Percentiles rank a stretch among this genome's conserved stretches.
phyloP scores from a whole-genome alignment of 768 basidiomycete species.

The Mycena indigotica region DNA sequence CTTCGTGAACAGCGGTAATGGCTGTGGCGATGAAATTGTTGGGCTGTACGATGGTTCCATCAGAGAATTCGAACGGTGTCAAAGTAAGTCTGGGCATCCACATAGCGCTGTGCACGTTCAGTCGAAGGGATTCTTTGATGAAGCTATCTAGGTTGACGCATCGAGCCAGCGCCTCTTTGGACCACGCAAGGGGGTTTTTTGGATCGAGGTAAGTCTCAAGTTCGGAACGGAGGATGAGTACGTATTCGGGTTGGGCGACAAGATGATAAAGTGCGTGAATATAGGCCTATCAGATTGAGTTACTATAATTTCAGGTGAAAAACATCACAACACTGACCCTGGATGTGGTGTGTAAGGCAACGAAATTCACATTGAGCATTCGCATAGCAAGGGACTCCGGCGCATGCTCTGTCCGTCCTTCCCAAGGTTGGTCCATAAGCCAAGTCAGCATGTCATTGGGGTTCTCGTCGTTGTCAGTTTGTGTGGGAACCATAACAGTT shows the following conservation, averaged over 20 bases:
- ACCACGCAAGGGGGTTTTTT: constrained; percentile 38
- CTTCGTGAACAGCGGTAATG: constrained; percentile 29
- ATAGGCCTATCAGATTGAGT: constrained; percentile 38
- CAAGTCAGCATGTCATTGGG: constrained; percentile 40
- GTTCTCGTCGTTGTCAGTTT: constrained; percentile 5
- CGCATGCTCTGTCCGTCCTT: constrained; percentile 26
- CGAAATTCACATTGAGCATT: constrained; percentile 31
- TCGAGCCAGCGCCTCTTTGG: constrained; percentile 37
- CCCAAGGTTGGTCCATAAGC: constrained; percentile 39
- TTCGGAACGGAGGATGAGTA: constrained; percentile 41
- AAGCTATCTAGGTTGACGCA: constrained; percentile 47
- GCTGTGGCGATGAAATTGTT: constrained; percentile 31
- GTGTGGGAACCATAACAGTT: constrained; percentile 33
- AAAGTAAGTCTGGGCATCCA: constrained; percentile 32
- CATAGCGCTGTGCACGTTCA: constrained; percentile 33
- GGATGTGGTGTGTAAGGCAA: constrained; percentile 27
- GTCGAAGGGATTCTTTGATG: constrained; percentile 40
- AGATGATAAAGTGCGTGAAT: constrained; percentile 38
- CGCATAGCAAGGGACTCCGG: constrained; percentile 24
- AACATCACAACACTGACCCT: constrained; percentile 37
- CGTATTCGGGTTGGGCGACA: constrained; percentile 37
- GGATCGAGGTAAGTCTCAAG: constrained; percentile 28
- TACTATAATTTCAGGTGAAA: constrained; percentile 38
- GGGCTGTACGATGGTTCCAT: constrained; percentile 38
- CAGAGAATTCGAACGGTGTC: constrained; percentile 36